Base-by-base conservation (phyloP, 1,284 basidiomycete species). In the Pseudozyma pruni region DNA sequence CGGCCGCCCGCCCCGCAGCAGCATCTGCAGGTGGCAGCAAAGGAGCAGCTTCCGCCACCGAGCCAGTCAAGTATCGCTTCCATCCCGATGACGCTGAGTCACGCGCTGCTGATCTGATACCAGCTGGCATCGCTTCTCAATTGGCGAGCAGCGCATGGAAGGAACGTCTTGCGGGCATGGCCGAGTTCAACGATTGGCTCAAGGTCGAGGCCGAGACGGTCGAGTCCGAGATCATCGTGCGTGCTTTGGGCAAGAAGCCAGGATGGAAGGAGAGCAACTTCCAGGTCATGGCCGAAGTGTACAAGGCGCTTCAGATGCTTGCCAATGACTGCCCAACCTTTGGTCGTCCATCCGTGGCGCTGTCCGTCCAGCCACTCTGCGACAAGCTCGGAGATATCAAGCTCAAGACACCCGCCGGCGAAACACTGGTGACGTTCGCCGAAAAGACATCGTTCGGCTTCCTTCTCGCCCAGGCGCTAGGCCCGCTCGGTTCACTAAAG, bases 241-340 rank as follows among this genome's bases (percentile, higher is more conserved):
- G 95, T n/a, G 90, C 91, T 72, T 84, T 98, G 49, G 89, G 88
- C 22, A 98, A 96, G 86, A 94, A 91, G 77, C 87, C 87, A 2
- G 94, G 95, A 1, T 97, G 93, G 94, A 88, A 87, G 37, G 96
- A 99, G 84, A 98, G 97, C 86, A 99, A 98, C 80, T 98, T 98
- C 79, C 96, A 99, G 85, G 80, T 81, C 49, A 69, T 76, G 56
- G 67, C 59, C 37, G 76, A 78, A 34, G 74, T 79, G 8, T 79
- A 76, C 74, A 74, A 72, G 44, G 56, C 70, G n/a, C 52, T 81
- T 32, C 85, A 83, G 37, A 80, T 88, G 17, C 87, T 98, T 43
- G 91, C 94, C 1, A 89, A 92, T 74, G 86, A 86, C 32, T 92
- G 89, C 68, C 88, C 92, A 1, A 88, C 89, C 0, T 98, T 98